Percentiles rank a stretch among this genome's conserved stretches.
These are phyloP conservation scores for Coemansia sp. DNA, from an alignment of 192 early-diverging fungal genomes.

Conservation along the genomic window DNA sequence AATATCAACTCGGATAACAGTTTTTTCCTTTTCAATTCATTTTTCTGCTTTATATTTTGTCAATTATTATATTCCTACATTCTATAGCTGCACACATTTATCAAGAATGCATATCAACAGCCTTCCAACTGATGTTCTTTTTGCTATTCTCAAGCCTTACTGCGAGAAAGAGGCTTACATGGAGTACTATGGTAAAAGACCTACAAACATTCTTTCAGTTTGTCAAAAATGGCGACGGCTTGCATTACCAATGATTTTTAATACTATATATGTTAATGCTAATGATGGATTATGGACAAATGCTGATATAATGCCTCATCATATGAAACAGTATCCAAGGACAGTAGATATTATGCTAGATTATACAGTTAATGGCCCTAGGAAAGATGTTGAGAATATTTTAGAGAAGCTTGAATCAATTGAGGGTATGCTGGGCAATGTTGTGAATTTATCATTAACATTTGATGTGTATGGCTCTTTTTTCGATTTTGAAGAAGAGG, in stretches of 20 bases:
- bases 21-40: too few relatives aligned
- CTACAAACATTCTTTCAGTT: background rate
- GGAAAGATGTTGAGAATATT: too few relatives aligned
- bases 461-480: too few relatives aligned
- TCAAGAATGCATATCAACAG: slow-evolving; percentile 4
- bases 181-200: too few relatives aligned
- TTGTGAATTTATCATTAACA: too few relatives aligned
- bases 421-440: too few relatives aligned
- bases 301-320: background rate
- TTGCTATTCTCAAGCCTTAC: background rate
- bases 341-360: background rate
- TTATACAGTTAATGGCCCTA: too few relatives aligned
- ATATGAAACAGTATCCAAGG: background rate
- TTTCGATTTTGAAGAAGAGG: too few relatives aligned
- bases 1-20: too few relatives aligned
- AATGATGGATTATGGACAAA: background rate
- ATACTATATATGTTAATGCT: background rate
- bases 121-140: background rate
- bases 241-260: background rate
- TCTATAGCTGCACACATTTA: background rate
- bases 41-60: too few relatives aligned
- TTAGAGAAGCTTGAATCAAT: too few relatives aligned
- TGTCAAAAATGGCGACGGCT: background rate
- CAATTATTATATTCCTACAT: too few relatives aligned
- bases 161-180: background rate